phyloP scores from a whole-genome alignment of 441 rosid genomes.

The Erodium trifolium region DNA sequence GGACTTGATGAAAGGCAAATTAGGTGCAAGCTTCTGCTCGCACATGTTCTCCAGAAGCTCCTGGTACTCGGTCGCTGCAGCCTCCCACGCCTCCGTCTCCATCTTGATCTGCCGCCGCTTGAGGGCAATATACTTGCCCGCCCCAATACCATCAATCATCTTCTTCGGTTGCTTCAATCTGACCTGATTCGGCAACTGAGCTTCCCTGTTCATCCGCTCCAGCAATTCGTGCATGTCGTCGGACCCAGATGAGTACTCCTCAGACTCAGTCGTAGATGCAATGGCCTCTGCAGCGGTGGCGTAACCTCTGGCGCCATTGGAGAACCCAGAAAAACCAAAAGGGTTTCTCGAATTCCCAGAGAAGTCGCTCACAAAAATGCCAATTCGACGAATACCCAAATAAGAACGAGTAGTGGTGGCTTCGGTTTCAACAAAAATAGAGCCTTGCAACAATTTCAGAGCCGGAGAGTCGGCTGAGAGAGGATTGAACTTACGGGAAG shows the following conservation, averaged over 20 bases:
- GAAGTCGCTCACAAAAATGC: conserved; percentile 9
- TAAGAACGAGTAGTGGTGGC: conserved; percentile 12
- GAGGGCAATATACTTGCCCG: conserved; percentile 38
- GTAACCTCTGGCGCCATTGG: conserved; percentile 25
- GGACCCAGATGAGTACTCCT: conserved; percentile 64
- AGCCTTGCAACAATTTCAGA: conserved; percentile 16
- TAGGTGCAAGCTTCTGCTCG: conserved; percentile 89
- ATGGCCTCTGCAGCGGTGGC: conserved; percentile 52
- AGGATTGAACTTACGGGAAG: conserved; percentile 32
- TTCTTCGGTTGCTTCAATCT: conserved; percentile 32
- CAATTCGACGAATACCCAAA: conserved; percentile 20
- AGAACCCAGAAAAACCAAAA: conserved; percentile 18
- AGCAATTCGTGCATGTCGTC: conserved; percentile 56
- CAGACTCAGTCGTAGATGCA: conserved; percentile 25
- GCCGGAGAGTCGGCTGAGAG: conserved; percentile 12
- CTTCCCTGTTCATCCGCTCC: conserved; percentile 34
- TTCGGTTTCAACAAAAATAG: conserved; percentile 11
- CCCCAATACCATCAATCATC: conserved; percentile 50
- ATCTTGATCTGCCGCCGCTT: conserved; percentile 59
- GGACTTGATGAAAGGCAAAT: conserved; percentile 74
- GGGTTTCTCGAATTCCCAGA: conserved; percentile 16
- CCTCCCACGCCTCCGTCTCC: conserved; percentile 94
- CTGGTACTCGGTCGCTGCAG: conserved; percentile 71
- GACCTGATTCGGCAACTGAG: conserved; percentile 20
- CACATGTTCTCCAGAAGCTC: conserved; percentile 84